Conservation (phyloP, 192 early-diverging fungal species). For the Diversispora epigaea region DNA sequence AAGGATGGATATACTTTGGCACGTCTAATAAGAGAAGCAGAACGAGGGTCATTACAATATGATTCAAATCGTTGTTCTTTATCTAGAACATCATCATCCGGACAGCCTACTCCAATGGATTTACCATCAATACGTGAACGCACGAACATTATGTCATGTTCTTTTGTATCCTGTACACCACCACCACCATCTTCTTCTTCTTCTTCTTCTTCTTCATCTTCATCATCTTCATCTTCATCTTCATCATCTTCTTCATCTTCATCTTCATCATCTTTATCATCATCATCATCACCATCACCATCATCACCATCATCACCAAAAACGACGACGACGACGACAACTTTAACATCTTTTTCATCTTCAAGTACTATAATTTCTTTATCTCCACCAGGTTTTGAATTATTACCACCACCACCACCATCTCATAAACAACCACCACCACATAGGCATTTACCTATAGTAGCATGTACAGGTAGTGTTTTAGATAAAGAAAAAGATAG, state of each 20-base stretch:
- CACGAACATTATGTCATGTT: neutral
- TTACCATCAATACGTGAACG: too few species aligned
- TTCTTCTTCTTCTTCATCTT: too few species aligned
- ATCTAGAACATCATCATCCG: neutral
- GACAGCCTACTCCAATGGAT: too few species aligned
- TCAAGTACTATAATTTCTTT: neutral
- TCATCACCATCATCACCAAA: neutral
- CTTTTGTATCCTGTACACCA: neutral
- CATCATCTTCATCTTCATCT: too few species aligned
- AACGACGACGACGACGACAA: neutral
- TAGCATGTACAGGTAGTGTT: neutral
- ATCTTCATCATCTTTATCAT: too few species aligned
- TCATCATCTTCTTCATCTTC: neutral
- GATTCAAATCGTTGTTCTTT: neutral
- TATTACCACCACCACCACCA: neutral
- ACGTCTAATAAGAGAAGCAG: constrained; percentile 1
- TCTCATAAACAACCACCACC: neutral
- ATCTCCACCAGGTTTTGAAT: neutral
- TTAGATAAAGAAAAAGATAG: neutral
- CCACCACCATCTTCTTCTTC: neutral
- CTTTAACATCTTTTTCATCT: neutral
- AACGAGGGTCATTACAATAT: neutral
- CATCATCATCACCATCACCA: neutral
- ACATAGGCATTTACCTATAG: neutral
- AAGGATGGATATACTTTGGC: neutral